A percentile compares a stretch with the other conserved stretches of the same genome.
phyloP scores from a whole-genome alignment of 306 rosid genomes.

The Adenanthera pavonina region DNA sequence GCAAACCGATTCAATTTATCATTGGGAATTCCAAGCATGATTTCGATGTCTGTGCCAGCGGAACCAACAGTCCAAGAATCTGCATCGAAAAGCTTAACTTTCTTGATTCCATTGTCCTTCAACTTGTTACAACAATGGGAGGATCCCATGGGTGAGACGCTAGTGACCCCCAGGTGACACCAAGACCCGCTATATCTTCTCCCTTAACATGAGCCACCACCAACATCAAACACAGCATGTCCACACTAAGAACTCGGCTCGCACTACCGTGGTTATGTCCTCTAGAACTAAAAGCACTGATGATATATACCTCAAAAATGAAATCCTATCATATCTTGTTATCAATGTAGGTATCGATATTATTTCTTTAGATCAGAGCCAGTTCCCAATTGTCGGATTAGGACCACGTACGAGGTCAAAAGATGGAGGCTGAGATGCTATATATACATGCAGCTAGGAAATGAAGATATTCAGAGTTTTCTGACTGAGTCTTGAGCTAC shows the following conservation, averaged over 20 bases:
- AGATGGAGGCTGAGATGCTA: neutral
- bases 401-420: neutral
- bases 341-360: too few relatives aligned
- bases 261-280: too few relatives aligned
- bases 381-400: too few relatives aligned
- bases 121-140: conserved; percentile 57
- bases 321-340: too few relatives aligned
- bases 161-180: conserved; percentile 80
- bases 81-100: conserved; percentile 73
- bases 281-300: too few relatives aligned
- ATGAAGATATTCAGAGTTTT: neutral
- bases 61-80: conserved; percentile 61
- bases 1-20: conserved; percentile 53
- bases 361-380: too few relatives aligned
- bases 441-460: neutral
- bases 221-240: neutral
- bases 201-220: neutral
- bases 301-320: too few relatives aligned
- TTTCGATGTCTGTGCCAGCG: conserved; percentile 64
- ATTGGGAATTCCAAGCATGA: conserved; percentile 83
- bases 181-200: conserved; percentile 31
- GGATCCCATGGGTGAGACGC: conserved; percentile 63
- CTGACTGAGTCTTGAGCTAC: neutral
- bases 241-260: neutral
- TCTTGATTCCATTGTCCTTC: conserved; percentile 69